These are phyloP conservation scores for Zygosaccharomyces bailii DNA, from an alignment of 805 yeast genomes.

Conservation along the genomic window DNA sequence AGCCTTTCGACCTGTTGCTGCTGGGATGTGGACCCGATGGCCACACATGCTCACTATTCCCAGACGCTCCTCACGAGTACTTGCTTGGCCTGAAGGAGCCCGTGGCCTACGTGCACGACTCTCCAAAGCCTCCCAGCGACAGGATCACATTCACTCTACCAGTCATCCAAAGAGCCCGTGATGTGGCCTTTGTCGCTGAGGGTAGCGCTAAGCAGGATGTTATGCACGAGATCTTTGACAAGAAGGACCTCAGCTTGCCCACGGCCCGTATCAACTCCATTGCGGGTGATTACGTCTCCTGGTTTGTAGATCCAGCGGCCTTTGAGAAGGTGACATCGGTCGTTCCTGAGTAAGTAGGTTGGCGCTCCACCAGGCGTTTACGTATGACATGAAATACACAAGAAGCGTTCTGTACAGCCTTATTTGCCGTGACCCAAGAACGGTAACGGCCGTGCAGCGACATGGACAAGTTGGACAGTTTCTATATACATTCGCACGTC, in stretches of 20 bases:
- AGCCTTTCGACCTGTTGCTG: constrained; percentile 56
- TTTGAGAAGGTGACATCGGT: constrained; percentile 8
- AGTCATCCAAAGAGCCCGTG: constrained; percentile 46
- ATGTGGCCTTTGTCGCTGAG: constrained; percentile 80
- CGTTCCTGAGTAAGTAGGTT: background rate
- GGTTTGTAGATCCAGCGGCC: constrained; percentile 87
- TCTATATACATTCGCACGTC: too few species aligned
- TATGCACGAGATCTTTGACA: constrained; percentile 64
- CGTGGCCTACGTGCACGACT: constrained; percentile 68
- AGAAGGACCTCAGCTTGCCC: constrained; percentile 53
- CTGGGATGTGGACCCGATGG: constrained; percentile 97
- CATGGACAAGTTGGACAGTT: too few species aligned
- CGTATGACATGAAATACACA: too few species aligned
- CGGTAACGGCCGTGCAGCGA: too few species aligned
- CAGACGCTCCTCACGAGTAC: constrained; percentile 59
- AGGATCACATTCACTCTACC: constrained; percentile 88
- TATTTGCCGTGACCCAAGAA: too few species aligned
- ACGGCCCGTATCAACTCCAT: constrained; percentile 68
- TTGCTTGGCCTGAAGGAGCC: constrained; percentile 48
- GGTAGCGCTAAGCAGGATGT: constrained; percentile 80
- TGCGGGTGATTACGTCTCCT: constrained; percentile 51
- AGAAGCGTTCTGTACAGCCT: too few species aligned
- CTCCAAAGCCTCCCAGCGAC: constrained; percentile 93
- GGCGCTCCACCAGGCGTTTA: too few species aligned
- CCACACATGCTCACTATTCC: constrained; percentile 90